A percentile compares a stretch with the other conserved stretches of the same genome.
Conservation (phyloP, 1,284 basidiomycete species). For the Puccinia horiana region DNA sequence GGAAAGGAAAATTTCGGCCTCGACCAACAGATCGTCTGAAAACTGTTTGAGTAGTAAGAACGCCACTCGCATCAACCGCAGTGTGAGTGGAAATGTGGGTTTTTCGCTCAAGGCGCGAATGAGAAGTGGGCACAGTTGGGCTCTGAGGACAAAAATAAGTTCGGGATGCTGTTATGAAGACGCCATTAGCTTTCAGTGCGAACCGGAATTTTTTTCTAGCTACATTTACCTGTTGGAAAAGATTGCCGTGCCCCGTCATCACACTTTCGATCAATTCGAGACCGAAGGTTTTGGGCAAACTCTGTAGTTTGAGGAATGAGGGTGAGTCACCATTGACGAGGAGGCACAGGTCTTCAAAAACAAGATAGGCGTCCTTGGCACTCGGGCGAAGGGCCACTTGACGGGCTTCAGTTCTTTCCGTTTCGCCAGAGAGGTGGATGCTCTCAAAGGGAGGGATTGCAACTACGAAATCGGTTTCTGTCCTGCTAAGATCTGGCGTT, state of each 20-base stretch:
- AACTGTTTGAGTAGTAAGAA: constrained; percentile 92
- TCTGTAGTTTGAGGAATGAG: constrained; percentile 78
- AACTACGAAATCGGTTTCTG: constrained; percentile 44
- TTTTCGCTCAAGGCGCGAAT: constrained; percentile 81
- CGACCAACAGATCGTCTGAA: constrained; percentile 73
- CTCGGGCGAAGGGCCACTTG: constrained; percentile 71
- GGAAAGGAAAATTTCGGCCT: constrained; percentile 80
- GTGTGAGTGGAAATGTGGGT: constrained; percentile 79
- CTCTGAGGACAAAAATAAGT: constrained; percentile 76
- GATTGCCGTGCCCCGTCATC: constrained; percentile 84
- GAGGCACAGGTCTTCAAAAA: constrained; percentile 86
- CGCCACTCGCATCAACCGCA: constrained; percentile 87
- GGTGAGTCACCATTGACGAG: constrained; percentile 73
- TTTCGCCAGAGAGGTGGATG: constrained; percentile 48
- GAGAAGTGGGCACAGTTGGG: constrained; percentile 85
- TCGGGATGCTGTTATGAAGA: constrained; percentile 68
- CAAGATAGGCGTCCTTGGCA: constrained; percentile 78
- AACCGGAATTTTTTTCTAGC: not conserved
- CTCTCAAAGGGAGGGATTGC: constrained; percentile 47
- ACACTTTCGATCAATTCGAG: constrained; percentile 95
- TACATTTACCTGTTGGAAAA: constrained; percentile 73
- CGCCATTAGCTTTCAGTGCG: constrained; percentile 14
- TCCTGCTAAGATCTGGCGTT: constrained; percentile 47
- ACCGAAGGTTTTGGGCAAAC: constrained; percentile 87
- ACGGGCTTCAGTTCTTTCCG: constrained; percentile 31